phyloP scores from a whole-genome alignment of 495 filamentous ascomycete genomes.

The Physcia stellaris region DNA sequence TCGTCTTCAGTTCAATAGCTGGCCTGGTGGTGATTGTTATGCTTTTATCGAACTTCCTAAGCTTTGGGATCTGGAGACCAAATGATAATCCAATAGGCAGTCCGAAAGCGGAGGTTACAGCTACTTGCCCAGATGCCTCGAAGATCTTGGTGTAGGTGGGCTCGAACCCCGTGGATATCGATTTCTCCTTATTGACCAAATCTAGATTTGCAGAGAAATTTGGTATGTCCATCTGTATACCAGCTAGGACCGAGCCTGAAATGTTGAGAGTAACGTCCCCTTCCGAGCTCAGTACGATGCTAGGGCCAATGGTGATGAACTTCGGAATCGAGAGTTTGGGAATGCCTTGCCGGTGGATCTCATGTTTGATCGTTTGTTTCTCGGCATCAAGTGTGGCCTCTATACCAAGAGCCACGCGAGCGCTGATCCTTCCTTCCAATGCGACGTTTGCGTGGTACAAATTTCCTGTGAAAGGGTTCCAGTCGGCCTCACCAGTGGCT shows the following conservation, averaged over 20 bases:
- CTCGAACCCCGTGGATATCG: neutral
- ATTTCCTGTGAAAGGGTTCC: neutral
- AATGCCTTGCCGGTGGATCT: neutral
- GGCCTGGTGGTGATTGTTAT: neutral
- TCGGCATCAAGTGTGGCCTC: neutral
- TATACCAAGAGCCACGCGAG: neutral
- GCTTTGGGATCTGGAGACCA: neutral
- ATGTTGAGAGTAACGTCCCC: neutral
- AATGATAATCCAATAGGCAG: neutral
- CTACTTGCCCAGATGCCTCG: neutral
- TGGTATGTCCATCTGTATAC: neutral
- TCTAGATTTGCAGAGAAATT: slow-evolving; percentile 1
- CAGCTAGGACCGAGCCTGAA: neutral
- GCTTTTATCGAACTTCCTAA: neutral
- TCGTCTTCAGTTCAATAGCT: neutral
- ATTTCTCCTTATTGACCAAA: neutral
- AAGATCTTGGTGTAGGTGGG: neutral
- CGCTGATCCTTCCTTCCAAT: neutral
- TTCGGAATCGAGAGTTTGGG: neutral
- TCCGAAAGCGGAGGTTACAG: neutral
- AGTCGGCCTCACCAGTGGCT: neutral
- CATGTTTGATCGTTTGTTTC: neutral
- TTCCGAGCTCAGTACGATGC: neutral
- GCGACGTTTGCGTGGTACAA: neutral
- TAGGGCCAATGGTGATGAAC: neutral